A percentile compares a stretch with the other conserved stretches of the same genome.
These are phyloP conservation scores for Pholiota microspora DNA, from an alignment of 768 basidiomycete genomes.

Conservation along the genomic window DNA sequence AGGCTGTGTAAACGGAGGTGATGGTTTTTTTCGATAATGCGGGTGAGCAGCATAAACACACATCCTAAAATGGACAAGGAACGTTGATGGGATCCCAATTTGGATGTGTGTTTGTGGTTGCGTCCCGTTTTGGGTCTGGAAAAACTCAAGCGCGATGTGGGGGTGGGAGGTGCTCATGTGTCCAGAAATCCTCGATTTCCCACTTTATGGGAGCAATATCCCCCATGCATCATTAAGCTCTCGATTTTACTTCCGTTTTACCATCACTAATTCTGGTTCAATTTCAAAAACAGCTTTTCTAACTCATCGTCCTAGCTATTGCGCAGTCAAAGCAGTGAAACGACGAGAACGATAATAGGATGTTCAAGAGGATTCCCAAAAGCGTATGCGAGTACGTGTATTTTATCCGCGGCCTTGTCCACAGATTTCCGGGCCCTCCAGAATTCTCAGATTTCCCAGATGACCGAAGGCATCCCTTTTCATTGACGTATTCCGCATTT, in stretches of 20 bases:
- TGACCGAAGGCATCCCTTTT: neutral
- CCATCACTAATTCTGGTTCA: neutral
- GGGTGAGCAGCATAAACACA: conserved; percentile 7
- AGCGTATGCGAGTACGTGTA: neutral
- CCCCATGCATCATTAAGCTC: neutral
- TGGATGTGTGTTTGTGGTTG: conserved; percentile 15
- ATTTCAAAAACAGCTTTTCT: neutral
- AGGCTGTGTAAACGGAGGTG: neutral
- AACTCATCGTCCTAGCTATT: neutral
- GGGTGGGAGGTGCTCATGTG: neutral
- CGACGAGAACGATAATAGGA: neutral
- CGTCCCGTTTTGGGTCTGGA: conserved; percentile 4
- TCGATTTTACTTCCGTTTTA: neutral
- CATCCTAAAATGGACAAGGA: conserved; percentile 12
- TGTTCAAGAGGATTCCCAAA: neutral
- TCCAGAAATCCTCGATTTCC: neutral
- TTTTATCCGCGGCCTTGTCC: neutral
- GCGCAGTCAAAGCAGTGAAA: neutral
- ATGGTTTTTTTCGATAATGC: neutral
- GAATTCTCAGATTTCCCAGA: conserved; percentile 9
- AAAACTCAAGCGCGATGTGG: neutral
- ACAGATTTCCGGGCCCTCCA: neutral
- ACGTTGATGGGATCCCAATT: conserved; percentile 12
- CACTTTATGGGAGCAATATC: neutral
- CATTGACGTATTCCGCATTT: conserved; percentile 9